phyloP scores from a whole-genome alignment of 371 early-diverging fungal genomes.

The Apophysomyces trapeziformis region DNA sequence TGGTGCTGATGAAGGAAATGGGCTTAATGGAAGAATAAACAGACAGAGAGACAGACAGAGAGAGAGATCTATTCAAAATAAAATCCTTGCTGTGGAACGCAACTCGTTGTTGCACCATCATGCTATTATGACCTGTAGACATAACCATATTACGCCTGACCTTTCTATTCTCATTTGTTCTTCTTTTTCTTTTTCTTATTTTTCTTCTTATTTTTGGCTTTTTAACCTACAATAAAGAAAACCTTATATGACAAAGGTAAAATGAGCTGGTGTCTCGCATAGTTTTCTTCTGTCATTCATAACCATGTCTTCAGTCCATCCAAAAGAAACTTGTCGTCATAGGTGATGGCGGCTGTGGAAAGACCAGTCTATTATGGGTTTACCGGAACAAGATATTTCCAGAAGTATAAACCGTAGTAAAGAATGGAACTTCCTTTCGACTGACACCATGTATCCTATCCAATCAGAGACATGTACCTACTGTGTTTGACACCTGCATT shows the following conservation, averaged over 20 bases:
- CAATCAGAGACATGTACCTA: constrained; percentile 57
- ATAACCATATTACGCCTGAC: too few species aligned
- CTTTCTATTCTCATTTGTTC: too few species aligned
- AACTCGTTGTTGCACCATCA: background rate
- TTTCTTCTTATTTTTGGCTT: background rate
- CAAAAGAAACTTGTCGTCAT: constrained; percentile 44
- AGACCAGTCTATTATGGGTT: constrained; percentile 44
- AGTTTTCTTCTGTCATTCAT: background rate
- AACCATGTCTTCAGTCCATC: background rate
- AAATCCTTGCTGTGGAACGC: background rate
- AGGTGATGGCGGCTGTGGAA: constrained; percentile 49
- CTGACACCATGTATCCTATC: too few species aligned
- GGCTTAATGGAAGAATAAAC: constrained; percentile 29
- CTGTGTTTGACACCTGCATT: constrained; percentile 88
- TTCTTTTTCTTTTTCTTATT: too few species aligned
- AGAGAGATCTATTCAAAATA: background rate
- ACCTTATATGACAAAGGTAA: constrained; percentile 2
- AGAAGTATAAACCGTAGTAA: constrained; percentile 23
- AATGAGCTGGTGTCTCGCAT: background rate
- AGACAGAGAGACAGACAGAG: background rate
- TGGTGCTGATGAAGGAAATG: constrained; percentile 36
- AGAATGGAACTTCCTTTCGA: background rate
- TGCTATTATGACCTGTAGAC: background rate
- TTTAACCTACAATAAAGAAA: background rate
- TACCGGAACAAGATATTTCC: constrained; percentile 47